Evolutionary conservation across 768 basidiomycete species (phyloP).

Genomic region (Scleroderma citrinum): DNA sequence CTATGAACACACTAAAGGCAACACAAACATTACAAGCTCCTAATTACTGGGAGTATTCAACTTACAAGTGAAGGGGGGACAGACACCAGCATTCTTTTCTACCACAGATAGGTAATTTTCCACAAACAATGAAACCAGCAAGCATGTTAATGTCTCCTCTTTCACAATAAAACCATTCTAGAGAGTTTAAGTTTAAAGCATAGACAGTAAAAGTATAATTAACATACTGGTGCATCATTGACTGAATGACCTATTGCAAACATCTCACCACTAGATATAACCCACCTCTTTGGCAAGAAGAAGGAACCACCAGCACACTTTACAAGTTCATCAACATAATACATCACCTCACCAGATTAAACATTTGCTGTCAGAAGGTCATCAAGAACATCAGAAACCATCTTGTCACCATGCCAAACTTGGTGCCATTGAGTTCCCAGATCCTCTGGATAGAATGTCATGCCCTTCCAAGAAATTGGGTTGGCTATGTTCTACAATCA

Average conservation of each 20-base stretch:
- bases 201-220: not conserved
- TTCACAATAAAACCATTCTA: conserved; percentile 4
- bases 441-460: not conserved
- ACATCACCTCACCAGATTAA: conserved; percentile 2
- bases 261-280: not conserved
- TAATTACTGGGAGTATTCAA: not conserved
- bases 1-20: not conserved
- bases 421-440: conserved; percentile 3
- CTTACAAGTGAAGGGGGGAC: not conserved
- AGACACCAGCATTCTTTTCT: not conserved
- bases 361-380: conserved; percentile 5
- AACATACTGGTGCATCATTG: not conserved
- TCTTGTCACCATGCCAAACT: conserved; percentile 9
- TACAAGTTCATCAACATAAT: conserved; percentile 8
- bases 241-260: conserved; percentile 3
- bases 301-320: conserved; percentile 2
- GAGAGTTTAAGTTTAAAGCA: not conserved
- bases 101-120: not conserved
- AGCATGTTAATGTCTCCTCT: not conserved
- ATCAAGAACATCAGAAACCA: conserved; percentile 2
- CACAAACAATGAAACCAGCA: conserved; percentile 2
- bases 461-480: not conserved
- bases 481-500: not conserved
- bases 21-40: not conserved
- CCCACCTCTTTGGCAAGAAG: conserved; percentile 8